Percentiles rank a stretch among this genome's conserved stretches.
phyloP scores from a whole-genome alignment of 2,329 filamentous ascomycete species.

The Madurella fahalii region DNA sequence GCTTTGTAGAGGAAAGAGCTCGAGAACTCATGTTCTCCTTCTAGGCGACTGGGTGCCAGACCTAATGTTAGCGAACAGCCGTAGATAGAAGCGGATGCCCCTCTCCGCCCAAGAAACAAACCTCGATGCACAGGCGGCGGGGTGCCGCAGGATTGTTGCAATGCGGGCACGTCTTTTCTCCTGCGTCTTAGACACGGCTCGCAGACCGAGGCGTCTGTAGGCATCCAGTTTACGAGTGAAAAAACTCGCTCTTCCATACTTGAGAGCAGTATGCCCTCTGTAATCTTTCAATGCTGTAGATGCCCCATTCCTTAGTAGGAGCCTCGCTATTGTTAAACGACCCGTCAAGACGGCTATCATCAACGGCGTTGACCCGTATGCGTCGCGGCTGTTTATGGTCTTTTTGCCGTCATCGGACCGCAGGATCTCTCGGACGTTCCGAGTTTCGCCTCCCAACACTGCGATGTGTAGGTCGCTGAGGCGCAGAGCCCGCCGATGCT shows the following conservation, averaged over 20 bases:
- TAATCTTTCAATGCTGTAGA: slow-evolving; percentile 2
- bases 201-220: slow-evolving; percentile 7
- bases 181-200: neutral
- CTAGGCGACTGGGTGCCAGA: neutral
- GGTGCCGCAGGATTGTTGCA: slow-evolving; percentile 1
- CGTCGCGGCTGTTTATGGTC: neutral
- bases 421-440: neutral
- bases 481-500: neutral
- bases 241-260: neutral
- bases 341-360: slow-evolving; percentile 18
- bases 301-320: slow-evolving; percentile 7
- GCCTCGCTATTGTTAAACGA: neutral
- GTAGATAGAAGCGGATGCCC: no score
- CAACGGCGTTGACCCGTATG: slow-evolving; percentile 4
- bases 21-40: neutral
- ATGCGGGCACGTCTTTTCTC: neutral
- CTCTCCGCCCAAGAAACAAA: neutral
- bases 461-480: slow-evolving; percentile 7
- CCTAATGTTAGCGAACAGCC: neutral
- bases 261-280: neutral
- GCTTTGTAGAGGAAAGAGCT: slow-evolving; percentile 1
- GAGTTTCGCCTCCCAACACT: neutral
- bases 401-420: neutral
- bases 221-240: neutral
- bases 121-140: slow-evolving; percentile 8